Base-by-base conservation (phyloP, 208 protist species). In the Borovskyia barvae region DNA sequence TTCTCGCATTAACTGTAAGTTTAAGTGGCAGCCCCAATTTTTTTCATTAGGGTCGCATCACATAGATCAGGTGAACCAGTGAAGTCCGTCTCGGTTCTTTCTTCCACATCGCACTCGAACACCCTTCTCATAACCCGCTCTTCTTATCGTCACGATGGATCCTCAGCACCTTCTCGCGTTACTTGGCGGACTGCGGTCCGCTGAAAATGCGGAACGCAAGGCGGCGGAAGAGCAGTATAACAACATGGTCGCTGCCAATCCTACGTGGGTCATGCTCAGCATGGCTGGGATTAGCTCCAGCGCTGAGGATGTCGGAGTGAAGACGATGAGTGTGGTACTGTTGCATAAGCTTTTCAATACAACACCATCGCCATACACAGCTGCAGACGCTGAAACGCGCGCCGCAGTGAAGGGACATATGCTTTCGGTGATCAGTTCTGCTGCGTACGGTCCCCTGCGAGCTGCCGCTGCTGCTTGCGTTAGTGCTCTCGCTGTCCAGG, bases 151-250 rank as follows among this genome's bases (percentile, higher is more conserved):
- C 17, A 63, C 28, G 51, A 86, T 87, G 80, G 73, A 86, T 32
- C 51, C 80, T 26, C 47, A 36, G 24, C 70, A 83, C 29, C 56
- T 93, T 63, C 33, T 64, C 15, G 36, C 65, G 19, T 63, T 93
- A 19, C 56, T 93, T 15, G 53, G 40, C 30, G 66, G 60, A 2
- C 55, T 92, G 51, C 72, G 73, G 32, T 87, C 79, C 12, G 19
- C 74, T 5, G 75, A 94, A 48, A 94, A 94, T 55, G 61, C 66
- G 32, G 39, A 58, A 32, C 88, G 88, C 52, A 87, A 85, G 51
- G 63, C 72, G 6, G 85, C 85, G 4, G 88, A 94, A 62, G 80
- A 78, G 19, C 56, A 82, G 57, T 94, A 92, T 64, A 77, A 85
- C 12, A 30, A 15, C n/a, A 19, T 87, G 39, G 22, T 77, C 26